Base-by-base conservation (phyloP, 768 basidiomycete genomes). In the Boletus vermiculosoides region DNA sequence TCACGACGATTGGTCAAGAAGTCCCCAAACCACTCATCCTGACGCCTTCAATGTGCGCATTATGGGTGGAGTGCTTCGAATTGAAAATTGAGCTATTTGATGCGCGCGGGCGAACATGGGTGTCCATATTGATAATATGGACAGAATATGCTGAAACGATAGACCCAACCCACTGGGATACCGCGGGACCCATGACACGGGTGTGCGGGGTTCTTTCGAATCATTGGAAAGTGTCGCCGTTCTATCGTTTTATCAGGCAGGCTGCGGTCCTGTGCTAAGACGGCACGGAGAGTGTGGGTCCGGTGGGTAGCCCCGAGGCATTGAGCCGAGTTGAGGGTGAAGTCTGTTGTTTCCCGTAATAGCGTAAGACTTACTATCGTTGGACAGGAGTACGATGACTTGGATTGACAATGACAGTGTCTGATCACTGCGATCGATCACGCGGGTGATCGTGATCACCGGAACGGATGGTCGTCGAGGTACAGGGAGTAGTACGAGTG, bases 361-460 rank as follows among this genome's bases (percentile, higher is more conserved):
- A 39, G 15, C 15, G 42, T 23, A n/a, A n/a, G n/a, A n/a, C 41
- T 53, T 15, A 40, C n/a, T 37, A 10, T 13, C 13, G 46, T 52
- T 15, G 40, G 48, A 49, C 50, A 47, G 57, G 56, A 54, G 54
- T n/a, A 36, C n/a, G 33, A 52, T 20, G 49, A 20, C 0, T 51
- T 40, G 56, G 52, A 61, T 63, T 61, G 66, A 59, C 58, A 48
- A 54, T 60, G 67, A 60, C 63, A 62, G 57, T 49, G 60, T 60
- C 58, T 64, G 72, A 72, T 71, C 71, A 57, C 28, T 56, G 67
- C 64, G 66, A 67, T 67, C 66, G 67, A 67, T 69, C 67, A 40
- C 30, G 0, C 12, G 18, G n/a, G 54, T 59, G 70, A 73, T 73
- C 71, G 54, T 73, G 73, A 73, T 72, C 72, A 65, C 28, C 65